phyloP scores from a whole-genome alignment of 495 filamentous ascomycete genomes.

The Penicillium cosmopolitanum region DNA sequence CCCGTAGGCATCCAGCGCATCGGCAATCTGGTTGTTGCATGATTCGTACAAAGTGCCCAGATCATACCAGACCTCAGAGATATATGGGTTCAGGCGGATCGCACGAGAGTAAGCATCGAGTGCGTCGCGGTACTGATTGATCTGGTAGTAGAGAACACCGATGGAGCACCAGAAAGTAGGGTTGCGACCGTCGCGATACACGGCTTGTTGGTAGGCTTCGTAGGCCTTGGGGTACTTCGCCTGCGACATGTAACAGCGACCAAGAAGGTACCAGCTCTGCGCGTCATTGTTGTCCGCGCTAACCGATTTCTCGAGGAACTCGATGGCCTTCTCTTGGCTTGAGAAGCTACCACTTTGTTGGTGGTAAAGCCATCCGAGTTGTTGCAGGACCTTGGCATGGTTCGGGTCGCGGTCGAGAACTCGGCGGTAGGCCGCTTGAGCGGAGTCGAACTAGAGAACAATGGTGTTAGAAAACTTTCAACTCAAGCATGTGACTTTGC shows the following conservation, averaged over 20 bases:
- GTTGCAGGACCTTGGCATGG: conserved; percentile 97
- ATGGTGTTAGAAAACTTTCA: neutral
- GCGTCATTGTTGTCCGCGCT: conserved; percentile 90
- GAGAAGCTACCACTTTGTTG: conserved; percentile 87
- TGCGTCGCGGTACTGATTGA: conserved; percentile 99
- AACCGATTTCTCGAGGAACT: conserved; percentile 97
- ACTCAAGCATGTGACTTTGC: neutral
- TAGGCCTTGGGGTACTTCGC: conserved; percentile 99
- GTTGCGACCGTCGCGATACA: conserved; percentile 97
- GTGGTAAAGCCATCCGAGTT: conserved; percentile 97
- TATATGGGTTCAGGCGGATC: conserved; percentile 97
- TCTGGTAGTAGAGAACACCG: conserved; percentile 98
- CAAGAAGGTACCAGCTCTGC: conserved; percentile 98
- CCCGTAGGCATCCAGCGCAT: conserved; percentile 95
- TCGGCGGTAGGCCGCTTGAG: conserved; percentile 87
- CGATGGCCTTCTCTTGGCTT: conserved; percentile 94
- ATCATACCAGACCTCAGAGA: conserved; percentile 99
- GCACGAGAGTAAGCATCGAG: conserved; percentile 98
- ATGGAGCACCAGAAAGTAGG: conserved; percentile 99
- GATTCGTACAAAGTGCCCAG: conserved; percentile 98
- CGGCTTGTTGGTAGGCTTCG: conserved; percentile 98
- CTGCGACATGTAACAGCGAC: conserved; percentile 98
- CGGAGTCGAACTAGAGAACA: conserved; percentile 76
- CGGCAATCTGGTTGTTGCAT: conserved; percentile 97
- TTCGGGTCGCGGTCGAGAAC: conserved; percentile 95